Evolutionary conservation across 495 filamentous ascomycete species (phyloP).

Genomic region (Ascodesmis nigricans): DNA sequence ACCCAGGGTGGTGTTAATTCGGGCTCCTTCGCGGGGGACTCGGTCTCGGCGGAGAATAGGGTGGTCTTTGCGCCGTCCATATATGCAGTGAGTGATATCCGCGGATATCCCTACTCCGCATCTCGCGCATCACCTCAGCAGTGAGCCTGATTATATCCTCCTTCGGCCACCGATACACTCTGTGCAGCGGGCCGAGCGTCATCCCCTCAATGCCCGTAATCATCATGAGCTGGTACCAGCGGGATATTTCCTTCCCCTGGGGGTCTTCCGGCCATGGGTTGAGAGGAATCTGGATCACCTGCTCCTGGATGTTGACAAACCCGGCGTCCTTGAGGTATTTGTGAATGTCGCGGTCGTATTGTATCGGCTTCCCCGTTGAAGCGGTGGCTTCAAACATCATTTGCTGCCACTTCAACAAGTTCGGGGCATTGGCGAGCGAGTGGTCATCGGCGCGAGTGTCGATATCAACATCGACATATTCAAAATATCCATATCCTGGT

Average conservation of each 20-base stretch:
- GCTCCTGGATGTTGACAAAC: slow-evolving; percentile 65
- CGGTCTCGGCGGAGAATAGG: no score
- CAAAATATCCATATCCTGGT: slow-evolving; percentile 52
- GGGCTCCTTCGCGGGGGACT: no score
- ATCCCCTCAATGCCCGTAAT: slow-evolving; percentile 50
- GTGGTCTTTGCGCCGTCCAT: no score
- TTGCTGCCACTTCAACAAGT: slow-evolving; percentile 42
- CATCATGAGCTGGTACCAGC: slow-evolving; percentile 69
- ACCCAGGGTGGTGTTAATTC: no score
- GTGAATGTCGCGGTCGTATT: slow-evolving; percentile 40
- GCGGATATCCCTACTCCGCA: no score
- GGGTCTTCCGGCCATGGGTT: slow-evolving; percentile 58
- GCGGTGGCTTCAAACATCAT: slow-evolving; percentile 50
- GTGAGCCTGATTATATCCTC: no score
- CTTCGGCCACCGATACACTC: slow-evolving; percentile 39
- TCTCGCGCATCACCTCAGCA: no score
- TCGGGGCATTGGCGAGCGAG: slow-evolving; percentile 29
- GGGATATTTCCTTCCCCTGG: slow-evolving; percentile 45
- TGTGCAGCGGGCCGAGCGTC: slow-evolving; percentile 50
- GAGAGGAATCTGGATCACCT: slow-evolving; percentile 46
- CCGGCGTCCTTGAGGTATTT: slow-evolving; percentile 43
- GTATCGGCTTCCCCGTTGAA: slow-evolving; percentile 39
- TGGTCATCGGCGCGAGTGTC: slow-evolving; percentile 56
- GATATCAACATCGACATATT: slow-evolving; percentile 86
- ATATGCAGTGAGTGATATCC: no score